These are phyloP conservation scores for Podila verticillata DNA, from an alignment of 192 early-diverging fungal species.

Conservation along the genomic window DNA sequence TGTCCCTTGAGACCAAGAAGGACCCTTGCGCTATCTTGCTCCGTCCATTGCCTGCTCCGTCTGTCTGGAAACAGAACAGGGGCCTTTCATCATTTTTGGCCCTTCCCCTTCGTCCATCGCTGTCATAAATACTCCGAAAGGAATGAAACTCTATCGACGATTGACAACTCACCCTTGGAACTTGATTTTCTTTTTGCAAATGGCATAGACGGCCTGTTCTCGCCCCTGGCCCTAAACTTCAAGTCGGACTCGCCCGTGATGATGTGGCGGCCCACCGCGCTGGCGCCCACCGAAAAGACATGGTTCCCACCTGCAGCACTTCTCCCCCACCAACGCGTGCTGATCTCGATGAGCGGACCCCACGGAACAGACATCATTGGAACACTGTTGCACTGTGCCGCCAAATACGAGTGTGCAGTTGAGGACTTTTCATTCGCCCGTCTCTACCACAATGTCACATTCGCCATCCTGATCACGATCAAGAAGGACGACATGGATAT, in stretches of 20 bases:
- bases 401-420: conserved; percentile 79
- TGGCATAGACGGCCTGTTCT: conserved; percentile 22
- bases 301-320: conserved; percentile 60
- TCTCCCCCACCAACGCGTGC: conserved; percentile 77
- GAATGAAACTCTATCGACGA: not conserved
- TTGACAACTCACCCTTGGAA: not conserved
- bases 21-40: not conserved
- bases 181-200: not conserved
- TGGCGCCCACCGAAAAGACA: conserved; percentile 41
- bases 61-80: no score
- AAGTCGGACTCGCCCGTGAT: conserved; percentile 37
- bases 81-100: no score
- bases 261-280: conserved; percentile 30
- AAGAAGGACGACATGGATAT: conserved; percentile 78
- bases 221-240: conserved; percentile 36
- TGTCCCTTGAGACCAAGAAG: not conserved
- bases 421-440: conserved; percentile 90
- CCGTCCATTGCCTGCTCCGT: not conserved
- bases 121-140: not conserved
- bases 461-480: conserved; percentile 85
- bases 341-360: conserved; percentile 84
- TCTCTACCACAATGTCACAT: conserved; percentile 93
- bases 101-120: not conserved
- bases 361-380: conserved; percentile 95
- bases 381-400: conserved; percentile 78